Base-by-base conservation (phyloP, 306 rosid species). In the Sesbania bispinosa region DNA sequence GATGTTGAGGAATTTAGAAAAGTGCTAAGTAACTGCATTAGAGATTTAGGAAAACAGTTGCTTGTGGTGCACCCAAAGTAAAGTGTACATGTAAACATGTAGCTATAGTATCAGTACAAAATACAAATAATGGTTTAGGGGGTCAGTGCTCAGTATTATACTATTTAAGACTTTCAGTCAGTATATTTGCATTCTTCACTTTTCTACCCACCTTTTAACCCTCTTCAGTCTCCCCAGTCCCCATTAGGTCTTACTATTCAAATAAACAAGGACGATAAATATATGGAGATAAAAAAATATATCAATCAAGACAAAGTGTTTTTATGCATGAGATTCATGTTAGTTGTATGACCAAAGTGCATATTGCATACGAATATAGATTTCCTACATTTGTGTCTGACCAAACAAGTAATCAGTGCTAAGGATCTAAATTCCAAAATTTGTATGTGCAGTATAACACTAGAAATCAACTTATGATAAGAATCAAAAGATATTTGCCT, bases 121-220 rank as follows among this genome's bases (percentile, higher is more conserved):
- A 13, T 21, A 75, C 48, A 67, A 45, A 57, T 15, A 33, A 33
- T 15, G 42, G 43, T 30, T 66, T 43, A 32, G 23, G 60, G 61
- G 19, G 2, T 35, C 0, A 35, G 11, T 35, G n/a, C n/a, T 57
- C 59, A 14, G 26, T 73, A 4, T 24, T 30, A 73, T 15, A 27
- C 30, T 15, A 10, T 65, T 4, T 42, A 65, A 41, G 10, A 15
- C 6, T 36, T 51, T 51, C 53, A 39, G 51, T 24, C 64, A 7
- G 45, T 39, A 39, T 27, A 74, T 63, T 50, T 26, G 35, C 27
- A 65, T 19, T 41, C 60, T 42, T 42, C 30, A 64, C 11, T 41
- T 75, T 65, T 42, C 35, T n/a, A 75, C 20, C 55, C 19, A 20
- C 20, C 59, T n/a, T 74, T 43, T 62, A n/a, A 54, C 48, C 47